Conservation (phyloP, 306 rosid species). For the Fragaria ananassa region DNA sequence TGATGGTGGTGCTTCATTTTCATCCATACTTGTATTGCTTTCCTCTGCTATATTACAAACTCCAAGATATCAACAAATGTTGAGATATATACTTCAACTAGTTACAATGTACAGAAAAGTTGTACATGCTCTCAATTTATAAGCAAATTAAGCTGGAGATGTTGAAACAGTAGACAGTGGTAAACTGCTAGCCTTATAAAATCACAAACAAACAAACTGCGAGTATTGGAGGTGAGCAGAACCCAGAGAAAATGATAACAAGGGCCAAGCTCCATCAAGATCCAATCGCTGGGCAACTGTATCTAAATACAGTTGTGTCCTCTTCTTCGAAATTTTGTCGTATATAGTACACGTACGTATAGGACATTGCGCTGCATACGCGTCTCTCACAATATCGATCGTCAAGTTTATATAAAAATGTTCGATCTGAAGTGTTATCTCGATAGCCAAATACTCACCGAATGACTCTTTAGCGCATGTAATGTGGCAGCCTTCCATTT, state of each 20-base stretch:
- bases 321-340: no score
- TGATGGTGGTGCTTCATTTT: neutral
- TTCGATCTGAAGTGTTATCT: no score
- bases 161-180: neutral
- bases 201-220: neutral
- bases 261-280: no score
- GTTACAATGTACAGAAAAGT: neutral
- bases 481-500: no score
- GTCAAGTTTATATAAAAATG: no score
- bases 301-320: no score
- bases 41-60: neutral
- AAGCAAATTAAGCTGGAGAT: neutral
- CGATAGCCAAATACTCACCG: no score
- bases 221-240: neutral
- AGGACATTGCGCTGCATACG: no score
- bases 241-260: neutral
- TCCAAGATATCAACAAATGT: neutral
- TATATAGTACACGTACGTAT: no score
- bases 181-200: neutral
- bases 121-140: neutral
- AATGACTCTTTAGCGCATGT: no score
- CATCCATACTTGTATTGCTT: neutral
- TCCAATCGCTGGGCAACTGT: no score
- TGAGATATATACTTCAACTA: neutral
- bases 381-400: no score